Base-by-base conservation (phyloP, 2,329 filamentous ascomycete species). In the Pseudocercospora fijiensis region DNA sequence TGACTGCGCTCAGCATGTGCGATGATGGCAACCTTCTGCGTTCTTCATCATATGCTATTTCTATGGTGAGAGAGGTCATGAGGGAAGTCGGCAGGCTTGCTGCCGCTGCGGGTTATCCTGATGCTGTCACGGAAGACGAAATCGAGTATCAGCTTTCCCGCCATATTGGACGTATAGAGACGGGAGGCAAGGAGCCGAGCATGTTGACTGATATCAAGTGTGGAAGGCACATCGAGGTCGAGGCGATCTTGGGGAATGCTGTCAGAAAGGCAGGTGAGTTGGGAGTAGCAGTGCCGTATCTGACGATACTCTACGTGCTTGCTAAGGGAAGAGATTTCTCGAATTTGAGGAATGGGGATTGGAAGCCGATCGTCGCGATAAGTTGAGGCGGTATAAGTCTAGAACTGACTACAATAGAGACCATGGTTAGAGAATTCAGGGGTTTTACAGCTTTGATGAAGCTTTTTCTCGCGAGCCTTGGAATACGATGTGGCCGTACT, bases 1-100 rank as follows among this genome's bases (percentile, higher is more conserved):
- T 86, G 26, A 86, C 84, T 33, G 84, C 85, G 0, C 75, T 87
- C 3, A 83, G 84, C 0, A 78, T 82, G 0, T 79, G 81, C 61
- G 82, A 84, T 62, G 85, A 85, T 27, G 81, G 83, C 1, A 73
- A 80, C 1, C 83, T 85, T 71, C 75, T 87, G 16, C 66, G 69
- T 0, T 78, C 72, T 0, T 84, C 79, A 0, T 74, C 75, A 0
- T 72, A 70, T 20, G 75, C 80, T 4, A 67, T 73, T 27, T 71
- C 72, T n/a, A 72, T 80, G 13, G 72, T 81, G 9, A 73, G 74
- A 61, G 74, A 73, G 3, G 72, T 81, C 37, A 83, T 83, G 80
- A 69, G 77, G 57, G 81, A 83, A 69, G 76, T 82, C 24, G 74
- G 76, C 16, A 62, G 70, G 3, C 68, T 82, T 37, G 81, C 81